These are phyloP conservation scores for Fraxinus velutina DNA, from an alignment of 305 asterid species.

Conservation along the genomic window DNA sequence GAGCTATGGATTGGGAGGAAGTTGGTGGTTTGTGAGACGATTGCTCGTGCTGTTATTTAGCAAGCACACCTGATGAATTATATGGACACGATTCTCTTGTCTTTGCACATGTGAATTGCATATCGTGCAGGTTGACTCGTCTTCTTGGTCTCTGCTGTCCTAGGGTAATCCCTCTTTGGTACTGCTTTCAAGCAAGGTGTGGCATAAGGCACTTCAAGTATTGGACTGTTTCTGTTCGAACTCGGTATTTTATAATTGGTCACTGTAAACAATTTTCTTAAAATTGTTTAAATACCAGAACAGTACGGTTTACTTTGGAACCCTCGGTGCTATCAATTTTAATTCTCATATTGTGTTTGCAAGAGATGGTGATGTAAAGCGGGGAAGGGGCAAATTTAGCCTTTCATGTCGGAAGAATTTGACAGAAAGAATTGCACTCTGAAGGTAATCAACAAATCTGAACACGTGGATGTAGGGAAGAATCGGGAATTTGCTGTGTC, in stretches of 20 bases:
- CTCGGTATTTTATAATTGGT: conserved; percentile 31
- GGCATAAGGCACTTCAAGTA: conserved; percentile 42
- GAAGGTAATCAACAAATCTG: conserved; percentile 49
- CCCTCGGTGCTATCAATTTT: conserved; percentile 33
- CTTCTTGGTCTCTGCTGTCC: conserved; percentile 29
- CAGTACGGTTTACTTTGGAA: conserved; percentile 27
- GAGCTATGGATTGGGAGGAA: conserved; percentile 44
- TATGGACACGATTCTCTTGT: conserved; percentile 27
- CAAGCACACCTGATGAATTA: conserved; percentile 47
- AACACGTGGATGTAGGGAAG: conserved; percentile 28
- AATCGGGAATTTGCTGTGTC: conserved; percentile 27
- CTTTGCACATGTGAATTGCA: conserved; percentile 24
- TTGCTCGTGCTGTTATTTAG: conserved; percentile 49
- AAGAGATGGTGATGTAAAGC: conserved; percentile 64
- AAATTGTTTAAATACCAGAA: conserved; percentile 37
- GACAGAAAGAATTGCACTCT: conserved; percentile 36
- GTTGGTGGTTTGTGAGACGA: conserved; percentile 46
- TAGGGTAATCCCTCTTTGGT: conserved; percentile 25
- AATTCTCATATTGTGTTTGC: conserved; percentile 59
- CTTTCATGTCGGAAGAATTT: conserved; percentile 54
- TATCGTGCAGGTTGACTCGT: conserved; percentile 38
- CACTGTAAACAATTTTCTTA: conserved; percentile 44
- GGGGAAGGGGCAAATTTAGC: conserved; percentile 48
- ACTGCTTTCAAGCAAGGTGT: conserved; percentile 53
- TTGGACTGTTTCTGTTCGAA: conserved; percentile 35